Evolutionary conservation across 2,329 filamentous ascomycete species (phyloP), one percentile per base, ranked within the genome.

Genomic region (Gaeumannomyces sp.): DNA sequence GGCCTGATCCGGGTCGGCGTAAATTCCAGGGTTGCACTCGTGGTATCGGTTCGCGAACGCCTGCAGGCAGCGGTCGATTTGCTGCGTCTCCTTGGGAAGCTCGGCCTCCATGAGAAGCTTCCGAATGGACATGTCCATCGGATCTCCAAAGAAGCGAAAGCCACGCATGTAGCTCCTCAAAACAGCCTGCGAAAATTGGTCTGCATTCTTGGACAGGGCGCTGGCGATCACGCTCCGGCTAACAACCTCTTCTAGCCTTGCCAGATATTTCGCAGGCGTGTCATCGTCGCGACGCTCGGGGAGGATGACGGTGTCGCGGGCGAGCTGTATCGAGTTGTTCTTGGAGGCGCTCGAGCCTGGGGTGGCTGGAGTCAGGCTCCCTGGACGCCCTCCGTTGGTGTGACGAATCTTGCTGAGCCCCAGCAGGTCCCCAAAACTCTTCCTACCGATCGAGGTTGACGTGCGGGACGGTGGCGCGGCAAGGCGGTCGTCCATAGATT

Each of bases 11-110:
- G 93, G 87, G 45, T 89, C 89, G 29, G 90, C 85, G 76, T 96
- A 99, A 66, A 99, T 96, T 56, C 95, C 94, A 2, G 95, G 95
- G 71, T 99, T 99, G 78, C 95, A 99, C 76, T 99, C 95, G 73
- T 98, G 92, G 75, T 99, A 99, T 66, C 95, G 87, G 74, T 99
- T 95, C 0, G 95, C 92, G 77, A 99, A 98, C 2, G 93, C 90
- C 74, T 97, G 92, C 50, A 99, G 80, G 64, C 95, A 95, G 63
- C 95, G 86, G 76, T 99, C 95, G 68, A 99, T 98, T 72, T 99
- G 95, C 76, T 99, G 95, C 0, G 95, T 98, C 78, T 99, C 95
- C 71, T 96, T 97, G 4, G 95, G 95, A 38, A 99, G 78, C 75
- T 98, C 94, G 3, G 95, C 93, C 73, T 97, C 93, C 91, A 98